phyloP scores from a whole-genome alignment of 371 early-diverging fungal species.

The Mycotypha africana region DNA sequence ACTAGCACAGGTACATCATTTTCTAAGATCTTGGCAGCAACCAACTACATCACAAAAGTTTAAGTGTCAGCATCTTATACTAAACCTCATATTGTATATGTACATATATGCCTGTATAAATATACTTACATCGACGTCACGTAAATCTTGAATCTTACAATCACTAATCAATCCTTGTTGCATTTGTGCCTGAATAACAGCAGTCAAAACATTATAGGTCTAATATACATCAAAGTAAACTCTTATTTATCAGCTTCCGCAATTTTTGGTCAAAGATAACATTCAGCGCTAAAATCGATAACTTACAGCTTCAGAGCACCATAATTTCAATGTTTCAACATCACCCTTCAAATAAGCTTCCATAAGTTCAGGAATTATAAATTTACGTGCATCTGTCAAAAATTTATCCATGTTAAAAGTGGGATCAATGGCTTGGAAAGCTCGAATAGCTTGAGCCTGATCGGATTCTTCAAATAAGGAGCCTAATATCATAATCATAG shows the following conservation, averaged over 20 bases:
- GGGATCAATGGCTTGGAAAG: conserved; percentile 83
- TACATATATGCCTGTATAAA: too few relatives aligned
- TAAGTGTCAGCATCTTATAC: too few relatives aligned
- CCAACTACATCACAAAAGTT: too few relatives aligned
- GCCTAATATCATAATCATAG: too few relatives aligned
- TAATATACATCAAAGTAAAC: too few relatives aligned
- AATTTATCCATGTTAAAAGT: conserved; percentile 82
- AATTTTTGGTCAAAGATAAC: too few relatives aligned
- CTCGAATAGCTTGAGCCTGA: conserved; percentile 84
- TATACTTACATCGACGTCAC: conserved; percentile 72
- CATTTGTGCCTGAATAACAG: conserved; percentile 79
- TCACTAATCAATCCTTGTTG: conserved; percentile 87
- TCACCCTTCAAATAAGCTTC: conserved; percentile 92
- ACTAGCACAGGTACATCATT: conserved; percentile 89
- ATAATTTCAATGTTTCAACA: conserved; percentile 72
- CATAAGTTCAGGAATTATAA: conserved; percentile 93
- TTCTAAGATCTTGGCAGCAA: conserved; percentile 85
- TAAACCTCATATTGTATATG: too few relatives aligned
- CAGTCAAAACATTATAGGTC: conserved; percentile 86
- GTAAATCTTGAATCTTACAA: conserved; percentile 90
- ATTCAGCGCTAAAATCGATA: too few relatives aligned
- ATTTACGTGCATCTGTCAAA: conserved; percentile 85
- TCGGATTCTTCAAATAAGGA: conserved; percentile 91
- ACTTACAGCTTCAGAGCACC: conserved; percentile 90
- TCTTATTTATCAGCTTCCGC: too few relatives aligned